Percentiles rank a stretch among this genome's conserved stretches.
phyloP scores from a whole-genome alignment of 2,329 filamentous ascomycete genomes.

The Didymella sp. region DNA sequence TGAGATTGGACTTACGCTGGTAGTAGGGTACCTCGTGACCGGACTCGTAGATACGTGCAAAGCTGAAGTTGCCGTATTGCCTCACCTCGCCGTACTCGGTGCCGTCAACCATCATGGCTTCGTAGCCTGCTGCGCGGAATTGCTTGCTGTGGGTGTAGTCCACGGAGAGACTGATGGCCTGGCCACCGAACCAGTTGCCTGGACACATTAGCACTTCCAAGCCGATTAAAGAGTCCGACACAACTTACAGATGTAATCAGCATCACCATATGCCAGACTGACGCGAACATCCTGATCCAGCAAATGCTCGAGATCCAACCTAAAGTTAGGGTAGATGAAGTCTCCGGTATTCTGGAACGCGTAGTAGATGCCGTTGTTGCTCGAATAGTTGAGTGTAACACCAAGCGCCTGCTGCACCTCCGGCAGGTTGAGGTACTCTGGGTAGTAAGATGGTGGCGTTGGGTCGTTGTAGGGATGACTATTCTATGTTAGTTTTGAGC shows the following conservation, averaged over 20 bases:
- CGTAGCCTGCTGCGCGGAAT: conserved; percentile 73
- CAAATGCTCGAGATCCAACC: conserved; percentile 52
- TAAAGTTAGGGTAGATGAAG: conserved; percentile 67
- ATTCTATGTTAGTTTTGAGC: not conserved
- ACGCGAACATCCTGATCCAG: conserved; percentile 50
- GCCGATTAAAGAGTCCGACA: not conserved
- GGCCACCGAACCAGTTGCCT: conserved; percentile 65
- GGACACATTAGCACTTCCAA: conserved; percentile 4
- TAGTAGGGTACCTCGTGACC: conserved; percentile 60
- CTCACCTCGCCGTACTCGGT: conserved; percentile 68
- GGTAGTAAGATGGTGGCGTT: conserved; percentile 58
- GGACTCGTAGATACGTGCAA: conserved; percentile 59
- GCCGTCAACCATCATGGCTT: conserved; percentile 72
- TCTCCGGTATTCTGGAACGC: conserved; percentile 60
- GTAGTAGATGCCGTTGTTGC: conserved; percentile 58
- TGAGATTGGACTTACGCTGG: conserved; percentile 37
- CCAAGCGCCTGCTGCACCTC: conserved; percentile 66
- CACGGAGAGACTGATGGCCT: conserved; percentile 69
- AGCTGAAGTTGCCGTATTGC: conserved; percentile 73
- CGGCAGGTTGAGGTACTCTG: conserved; percentile 66
- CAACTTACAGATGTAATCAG: conserved; percentile 50
- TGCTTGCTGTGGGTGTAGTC: conserved; percentile 56
- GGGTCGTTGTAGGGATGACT: conserved; percentile 55
- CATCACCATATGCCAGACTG: conserved; percentile 46
- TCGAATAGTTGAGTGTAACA: conserved; percentile 66